Conservation (phyloP, 352 stramenopile genomes). For the Nothophytophthora sp. region DNA sequence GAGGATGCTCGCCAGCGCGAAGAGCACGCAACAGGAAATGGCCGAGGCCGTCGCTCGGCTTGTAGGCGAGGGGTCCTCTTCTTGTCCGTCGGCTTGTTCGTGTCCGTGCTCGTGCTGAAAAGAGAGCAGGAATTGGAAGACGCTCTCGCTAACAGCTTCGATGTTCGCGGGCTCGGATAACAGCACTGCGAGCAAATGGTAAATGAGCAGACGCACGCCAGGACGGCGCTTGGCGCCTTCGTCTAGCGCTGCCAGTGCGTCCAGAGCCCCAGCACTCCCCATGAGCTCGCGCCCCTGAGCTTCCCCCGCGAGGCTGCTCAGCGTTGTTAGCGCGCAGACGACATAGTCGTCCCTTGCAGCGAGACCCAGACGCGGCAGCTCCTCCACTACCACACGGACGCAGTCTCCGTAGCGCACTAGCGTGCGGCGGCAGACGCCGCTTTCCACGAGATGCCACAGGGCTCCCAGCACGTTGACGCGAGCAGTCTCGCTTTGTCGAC, state of each 20-base stretch:
- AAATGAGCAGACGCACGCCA: constrained; percentile 28
- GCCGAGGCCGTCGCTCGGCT: neutral
- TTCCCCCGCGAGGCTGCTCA: constrained; percentile 38
- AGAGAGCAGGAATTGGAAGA: constrained; percentile 57
- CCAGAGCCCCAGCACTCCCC: constrained; percentile 31
- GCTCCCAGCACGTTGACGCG: constrained; percentile 50
- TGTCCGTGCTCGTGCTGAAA: constrained; percentile 36
- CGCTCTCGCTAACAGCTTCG: constrained; percentile 33
- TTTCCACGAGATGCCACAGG: constrained; percentile 60
- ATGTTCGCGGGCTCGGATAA: constrained; percentile 52
- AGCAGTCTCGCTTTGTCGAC: constrained; percentile 22
- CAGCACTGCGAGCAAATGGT: constrained; percentile 57
- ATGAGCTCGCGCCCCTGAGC: constrained; percentile 41
- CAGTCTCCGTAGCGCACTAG: constrained; percentile 46
- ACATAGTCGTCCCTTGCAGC: constrained; percentile 31
- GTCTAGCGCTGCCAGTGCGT: constrained; percentile 38
- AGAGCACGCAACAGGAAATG: constrained; percentile 66
- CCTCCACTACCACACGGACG: constrained; percentile 44
- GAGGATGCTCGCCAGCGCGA: constrained; percentile 58
- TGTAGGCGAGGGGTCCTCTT: neutral
- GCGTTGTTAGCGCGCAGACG: constrained; percentile 37
- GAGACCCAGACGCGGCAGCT: constrained; percentile 31
- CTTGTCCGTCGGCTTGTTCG: no score
- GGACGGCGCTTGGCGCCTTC: constrained; percentile 4
- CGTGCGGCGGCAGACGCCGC: constrained; percentile 40